Evolutionary conservation across 2,329 filamentous ascomycete genomes (phyloP).

Genomic region (Fusarium sp.): DNA sequence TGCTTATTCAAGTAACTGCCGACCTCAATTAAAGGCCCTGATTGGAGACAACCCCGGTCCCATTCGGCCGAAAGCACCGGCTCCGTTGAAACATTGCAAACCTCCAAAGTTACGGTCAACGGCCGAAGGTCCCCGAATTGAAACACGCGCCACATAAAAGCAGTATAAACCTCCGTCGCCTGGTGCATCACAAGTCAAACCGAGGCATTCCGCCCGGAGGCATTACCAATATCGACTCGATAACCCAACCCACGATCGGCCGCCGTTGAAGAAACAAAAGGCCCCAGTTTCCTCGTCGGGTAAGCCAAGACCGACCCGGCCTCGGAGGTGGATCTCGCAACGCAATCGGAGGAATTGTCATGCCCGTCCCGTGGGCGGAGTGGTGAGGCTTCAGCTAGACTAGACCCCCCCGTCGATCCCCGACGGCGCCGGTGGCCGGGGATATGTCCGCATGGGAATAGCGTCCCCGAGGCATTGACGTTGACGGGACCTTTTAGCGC

Average conservation of each 20-base stretch:
- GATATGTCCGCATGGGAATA: conserved; percentile 45
- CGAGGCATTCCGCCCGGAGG: neutral
- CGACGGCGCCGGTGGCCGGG: conserved; percentile 35
- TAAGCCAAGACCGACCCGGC: neutral
- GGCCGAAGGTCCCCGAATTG: too few species aligned
- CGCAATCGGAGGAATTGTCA: too few species aligned
- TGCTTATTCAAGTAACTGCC: too few species aligned
- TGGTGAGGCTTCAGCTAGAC: too few species aligned
- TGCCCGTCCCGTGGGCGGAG: too few species aligned
- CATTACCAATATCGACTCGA: neutral
- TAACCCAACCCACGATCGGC: neutral
- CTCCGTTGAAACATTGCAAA: too few species aligned
- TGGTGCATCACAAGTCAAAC: neutral
- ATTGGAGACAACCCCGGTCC: too few species aligned
- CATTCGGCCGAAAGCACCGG: too few species aligned
- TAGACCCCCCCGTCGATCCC: conserved; percentile 25
- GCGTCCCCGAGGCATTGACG: conserved; percentile 20
- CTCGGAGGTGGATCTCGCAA: neutral
- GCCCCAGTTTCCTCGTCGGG: neutral
- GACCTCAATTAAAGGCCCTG: too few species aligned
- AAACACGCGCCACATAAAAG: neutral
- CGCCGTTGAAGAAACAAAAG: neutral
- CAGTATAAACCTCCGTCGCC: neutral
- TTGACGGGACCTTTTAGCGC: neutral
- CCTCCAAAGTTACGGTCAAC: too few species aligned